Base-by-base conservation (phyloP, 441 rosid species). In the Jatropha multifida region DNA sequence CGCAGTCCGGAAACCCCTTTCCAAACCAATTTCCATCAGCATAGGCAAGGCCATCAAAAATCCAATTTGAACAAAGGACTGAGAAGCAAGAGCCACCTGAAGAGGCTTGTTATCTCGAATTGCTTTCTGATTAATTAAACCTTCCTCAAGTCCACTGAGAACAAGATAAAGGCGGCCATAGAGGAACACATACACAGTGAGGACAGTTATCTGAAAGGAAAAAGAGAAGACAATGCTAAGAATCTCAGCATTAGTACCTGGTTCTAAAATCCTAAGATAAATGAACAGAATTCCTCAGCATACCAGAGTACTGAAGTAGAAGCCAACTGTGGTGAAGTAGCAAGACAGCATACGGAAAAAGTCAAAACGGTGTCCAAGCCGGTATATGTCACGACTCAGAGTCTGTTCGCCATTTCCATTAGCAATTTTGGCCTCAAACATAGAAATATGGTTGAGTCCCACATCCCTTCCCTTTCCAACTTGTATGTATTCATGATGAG, bases 381-480 rank as follows among this genome's bases (percentile, higher is more conserved):
- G 85, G 81, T 97, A 97, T 40, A 97, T 86, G 77, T 97, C 99
- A 42, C 99, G 92, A 79, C 99, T 97, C 80, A 93, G 68, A 65
- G 99, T 94, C 84, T 97, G 99, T 81, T 97, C 99, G 72, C 99
- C 99, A 79, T 97, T 97, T 48, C 99, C 99, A 72, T 94, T 97
- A 52, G 99, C 99, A 79, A 97, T 92, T 81, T 97, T 97, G 72
- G 99, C 99, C 88, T 97, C 99, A 75, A 97, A 97, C 97, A 94
- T 90, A 27, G 99, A 97, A 74, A 97, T 97, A 81, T 97, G 99
- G 80, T 97, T 97, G 62, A 97, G 92, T 38, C 99, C 99, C 80
- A 94, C 99, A 84, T 97, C 99, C 82, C 99, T 93, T 48, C 99
- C 99, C 85, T 97, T 97, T 62, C 99, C 99, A 52, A 97, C 99